Conservation (phyloP, 108 stramenopile genomes). For the Fistulifera solaris region DNA sequence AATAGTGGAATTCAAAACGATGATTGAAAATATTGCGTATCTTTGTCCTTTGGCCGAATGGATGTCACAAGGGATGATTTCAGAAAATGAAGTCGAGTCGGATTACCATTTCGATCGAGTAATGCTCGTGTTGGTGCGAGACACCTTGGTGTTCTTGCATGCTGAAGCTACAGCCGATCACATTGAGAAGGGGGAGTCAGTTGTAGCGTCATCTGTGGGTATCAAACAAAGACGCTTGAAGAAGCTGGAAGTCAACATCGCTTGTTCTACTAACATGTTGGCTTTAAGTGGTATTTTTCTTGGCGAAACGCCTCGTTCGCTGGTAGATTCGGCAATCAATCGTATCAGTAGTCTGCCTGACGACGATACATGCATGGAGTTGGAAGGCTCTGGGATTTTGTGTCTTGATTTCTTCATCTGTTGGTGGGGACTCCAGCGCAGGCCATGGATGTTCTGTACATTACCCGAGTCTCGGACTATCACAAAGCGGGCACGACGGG, state of each 20-base stretch:
- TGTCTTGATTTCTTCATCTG: constrained; percentile 35
- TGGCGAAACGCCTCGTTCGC: background rate
- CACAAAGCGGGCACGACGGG: constrained; percentile 28
- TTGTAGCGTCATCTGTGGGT: background rate
- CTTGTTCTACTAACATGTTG: background rate
- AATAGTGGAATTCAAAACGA: no score
- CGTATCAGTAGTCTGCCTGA: constrained; percentile 1
- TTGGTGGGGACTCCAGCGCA: constrained; percentile 55
- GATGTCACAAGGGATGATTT: no score
- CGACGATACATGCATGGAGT: constrained; percentile 8
- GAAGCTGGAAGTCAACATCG: background rate
- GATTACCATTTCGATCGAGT: no score
- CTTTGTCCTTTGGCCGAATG: no score
- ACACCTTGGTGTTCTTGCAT: no score
- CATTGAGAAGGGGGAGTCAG: background rate
- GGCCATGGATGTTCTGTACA: constrained; percentile 56
- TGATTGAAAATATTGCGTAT: no score
- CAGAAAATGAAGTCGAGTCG: no score
- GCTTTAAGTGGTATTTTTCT: background rate
- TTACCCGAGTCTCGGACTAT: constrained; percentile 31
- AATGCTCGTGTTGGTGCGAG: no score
- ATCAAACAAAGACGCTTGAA: background rate
- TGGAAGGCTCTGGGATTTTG: background rate
- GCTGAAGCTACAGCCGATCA: no score
- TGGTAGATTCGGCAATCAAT: background rate